These are phyloP conservation scores for Bassia scoparia DNA, from an alignment of 148 eudicot genomes.

Conservation along the genomic window DNA sequence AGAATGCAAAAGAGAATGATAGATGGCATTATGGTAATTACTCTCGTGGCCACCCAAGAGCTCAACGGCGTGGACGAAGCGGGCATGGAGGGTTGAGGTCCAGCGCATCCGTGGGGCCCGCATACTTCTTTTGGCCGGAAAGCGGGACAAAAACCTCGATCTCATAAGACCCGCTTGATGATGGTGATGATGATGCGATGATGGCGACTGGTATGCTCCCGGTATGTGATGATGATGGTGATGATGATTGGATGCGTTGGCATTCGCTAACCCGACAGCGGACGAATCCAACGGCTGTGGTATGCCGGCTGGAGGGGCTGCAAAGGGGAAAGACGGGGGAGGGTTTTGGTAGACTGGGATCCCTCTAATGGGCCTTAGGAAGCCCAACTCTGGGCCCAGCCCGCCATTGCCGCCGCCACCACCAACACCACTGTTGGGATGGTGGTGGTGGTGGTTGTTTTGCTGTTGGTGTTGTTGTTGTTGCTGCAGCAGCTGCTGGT, in stretches of 20 bases:
- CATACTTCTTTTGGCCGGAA: conserved; percentile 81
- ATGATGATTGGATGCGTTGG: conserved; percentile 1
- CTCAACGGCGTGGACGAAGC: conserved; percentile 96
- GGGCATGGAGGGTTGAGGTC: conserved; percentile 89
- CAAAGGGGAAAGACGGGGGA: conserved; percentile 45
- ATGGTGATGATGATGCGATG: conserved; percentile 20
- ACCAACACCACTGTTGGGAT: conserved; percentile 19
- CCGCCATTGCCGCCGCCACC: conserved; percentile 9
- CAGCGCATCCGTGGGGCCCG: conserved; percentile 97
- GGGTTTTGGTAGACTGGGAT: conserved; percentile 84
- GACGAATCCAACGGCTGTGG: conserved; percentile 17
- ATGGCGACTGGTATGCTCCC: conserved; percentile 12
- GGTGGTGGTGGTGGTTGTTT: conserved; percentile 21
- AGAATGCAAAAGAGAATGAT: neutral
- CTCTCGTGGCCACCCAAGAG: conserved; percentile 98
- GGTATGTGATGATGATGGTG: conserved; percentile 27
- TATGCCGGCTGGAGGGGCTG: conserved; percentile 7
- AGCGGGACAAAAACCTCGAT: conserved; percentile 65
- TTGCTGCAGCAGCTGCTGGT: conserved; percentile 19
- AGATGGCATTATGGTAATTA: conserved; percentile 22
- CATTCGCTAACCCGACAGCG: conserved; percentile 6
- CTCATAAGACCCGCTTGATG: conserved; percentile 52
- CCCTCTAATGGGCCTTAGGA: conserved; percentile 77
- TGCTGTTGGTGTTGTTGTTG: conserved; percentile 12
- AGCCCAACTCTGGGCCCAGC: conserved; percentile 38